A percentile compares a stretch with the other conserved stretches of the same genome.
Evolutionary conservation across 2,329 filamentous ascomycete species (phyloP).

Genomic region (Cyanodermella asteris): DNA sequence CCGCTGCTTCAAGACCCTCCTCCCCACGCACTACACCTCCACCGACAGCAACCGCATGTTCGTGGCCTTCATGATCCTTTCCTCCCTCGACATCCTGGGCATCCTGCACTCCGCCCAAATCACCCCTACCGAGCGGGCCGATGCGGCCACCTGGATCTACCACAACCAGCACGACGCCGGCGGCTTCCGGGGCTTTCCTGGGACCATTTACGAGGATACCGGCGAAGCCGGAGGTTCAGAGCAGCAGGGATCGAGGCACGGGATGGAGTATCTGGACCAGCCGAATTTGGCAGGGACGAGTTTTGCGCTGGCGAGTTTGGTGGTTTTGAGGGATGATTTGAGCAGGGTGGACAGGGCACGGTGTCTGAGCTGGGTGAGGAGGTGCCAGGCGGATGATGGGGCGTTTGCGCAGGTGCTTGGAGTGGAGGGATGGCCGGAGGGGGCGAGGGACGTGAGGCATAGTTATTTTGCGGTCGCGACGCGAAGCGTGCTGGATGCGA

Average conservation of each 20-base stretch:
- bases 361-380: slow-evolving; percentile 52
- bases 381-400: slow-evolving; percentile 60
- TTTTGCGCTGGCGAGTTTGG: slow-evolving; percentile 61
- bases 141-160: slow-evolving; percentile 57
- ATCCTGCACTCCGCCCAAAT: slow-evolving; percentile 35
- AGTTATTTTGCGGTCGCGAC: slow-evolving; percentile 69
- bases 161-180: slow-evolving; percentile 65
- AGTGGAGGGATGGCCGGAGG: slow-evolving; percentile 39
- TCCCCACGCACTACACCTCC: slow-evolving; percentile 65
- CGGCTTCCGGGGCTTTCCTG: slow-evolving; percentile 74
- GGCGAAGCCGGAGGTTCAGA: slow-evolving; percentile 16
- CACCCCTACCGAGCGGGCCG: slow-evolving; percentile 28
- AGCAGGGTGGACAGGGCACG: slow-evolving; percentile 42
- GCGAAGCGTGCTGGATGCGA: slow-evolving; percentile 65
- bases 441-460: slow-evolving; percentile 67
- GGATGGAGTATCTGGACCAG: slow-evolving; percentile 44
- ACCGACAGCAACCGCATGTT: slow-evolving; percentile 83
- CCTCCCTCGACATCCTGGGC: slow-evolving; percentile 62
- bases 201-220: slow-evolving; percentile 38
- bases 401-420: slow-evolving; percentile 73
- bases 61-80: slow-evolving; percentile 72
- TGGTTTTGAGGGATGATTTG: slow-evolving; percentile 41
- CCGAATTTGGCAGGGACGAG: slow-evolving; percentile 73
- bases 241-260: slow-evolving; percentile 14
- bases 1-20: slow-evolving; percentile 58